Evolutionary conservation across 2,329 filamentous ascomycete species (phyloP), one percentile per base, ranked within the genome.

Genomic region (Xylariaceae sp.): DNA sequence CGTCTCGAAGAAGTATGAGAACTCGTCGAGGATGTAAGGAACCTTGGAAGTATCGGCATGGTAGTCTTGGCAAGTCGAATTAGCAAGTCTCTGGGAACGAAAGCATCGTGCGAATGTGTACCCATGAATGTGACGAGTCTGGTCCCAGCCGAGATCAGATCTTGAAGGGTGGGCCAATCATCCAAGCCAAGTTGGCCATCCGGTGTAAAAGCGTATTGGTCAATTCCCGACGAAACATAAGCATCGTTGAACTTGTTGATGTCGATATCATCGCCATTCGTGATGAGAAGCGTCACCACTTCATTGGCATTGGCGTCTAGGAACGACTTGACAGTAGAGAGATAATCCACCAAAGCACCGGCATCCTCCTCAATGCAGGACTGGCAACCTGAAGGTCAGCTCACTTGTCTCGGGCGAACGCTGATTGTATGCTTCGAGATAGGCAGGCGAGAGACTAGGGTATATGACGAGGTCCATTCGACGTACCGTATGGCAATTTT

Each of bases 91-190:
- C 1, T 9, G 6, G 28, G 9, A 9, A 14, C n/a, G 28, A 42
- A 14, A 10, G n/a, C 17, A 2, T 17, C 28, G n/a, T 18, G 5
- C 7, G 33, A 42, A 13, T 7, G 12, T 3, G 9, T 73, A 72
- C 87, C 86, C 66, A 92, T 82, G 57, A 91, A 92, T 19, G 86
- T 82, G 43, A 92, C 70, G 1, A 93, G 73, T 14, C 88, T 78
- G 9, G 79, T 87, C 43, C 78, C 77, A 36, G 75, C 73, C 19
- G 78, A 71, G 59, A 92, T 88, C 53, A 93, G 69, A 16, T 78
- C 67, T 60, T 83, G 77, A 13, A 92, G 73, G 0, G 88, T 91
- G 69, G 88, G 88, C 89, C 90, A 76, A 60, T 78, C 78, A 46
- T 79, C 63, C 33, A 76, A 61, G n/a, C 64, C 61, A 40, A 79